A percentile compares a stretch with the other conserved stretches of the same genome.
These are phyloP conservation scores for Kalaharituber pfeilii DNA, from an alignment of 2,329 filamentous ascomycete species.

Conservation along the genomic window DNA sequence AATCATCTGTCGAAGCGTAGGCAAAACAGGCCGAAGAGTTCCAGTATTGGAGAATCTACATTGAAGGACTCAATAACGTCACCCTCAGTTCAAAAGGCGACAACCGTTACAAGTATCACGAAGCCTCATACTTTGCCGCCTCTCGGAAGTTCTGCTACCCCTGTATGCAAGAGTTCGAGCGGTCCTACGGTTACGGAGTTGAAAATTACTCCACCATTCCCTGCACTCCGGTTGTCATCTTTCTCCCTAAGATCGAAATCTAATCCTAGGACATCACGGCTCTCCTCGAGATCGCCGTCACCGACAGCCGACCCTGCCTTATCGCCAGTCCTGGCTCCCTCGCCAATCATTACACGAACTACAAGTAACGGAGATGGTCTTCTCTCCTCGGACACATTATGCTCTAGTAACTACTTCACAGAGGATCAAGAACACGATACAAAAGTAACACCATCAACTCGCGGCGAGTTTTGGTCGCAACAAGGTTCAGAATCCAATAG, in stretches of 20 bases:
- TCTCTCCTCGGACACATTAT: not conserved
- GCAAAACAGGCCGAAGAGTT: not conserved
- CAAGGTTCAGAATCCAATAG: not conserved
- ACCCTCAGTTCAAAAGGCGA: not conserved
- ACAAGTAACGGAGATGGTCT: not conserved
- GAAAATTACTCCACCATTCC: constrained; percentile 1
- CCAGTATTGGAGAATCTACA: not conserved
- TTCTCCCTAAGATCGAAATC: not conserved
- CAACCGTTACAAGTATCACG: not conserved
- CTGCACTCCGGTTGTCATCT: not conserved
- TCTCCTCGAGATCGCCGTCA: not conserved
- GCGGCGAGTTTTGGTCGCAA: not conserved
- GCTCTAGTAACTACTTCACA: not conserved
- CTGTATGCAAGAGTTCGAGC: not conserved
- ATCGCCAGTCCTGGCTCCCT: not conserved
- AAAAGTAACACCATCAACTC: not conserved
- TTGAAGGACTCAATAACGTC: not conserved
- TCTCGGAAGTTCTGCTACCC: not conserved
- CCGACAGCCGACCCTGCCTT: not conserved
- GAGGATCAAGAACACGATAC: not conserved
- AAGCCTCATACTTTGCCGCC: not conserved
- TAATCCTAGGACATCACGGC: not conserved
- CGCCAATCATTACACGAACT: not conserved
- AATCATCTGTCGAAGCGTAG: not conserved
- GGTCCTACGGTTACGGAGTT: not conserved